Base-by-base conservation (phyloP, 768 basidiomycete species). In the Cyclocybe cylindracea region DNA sequence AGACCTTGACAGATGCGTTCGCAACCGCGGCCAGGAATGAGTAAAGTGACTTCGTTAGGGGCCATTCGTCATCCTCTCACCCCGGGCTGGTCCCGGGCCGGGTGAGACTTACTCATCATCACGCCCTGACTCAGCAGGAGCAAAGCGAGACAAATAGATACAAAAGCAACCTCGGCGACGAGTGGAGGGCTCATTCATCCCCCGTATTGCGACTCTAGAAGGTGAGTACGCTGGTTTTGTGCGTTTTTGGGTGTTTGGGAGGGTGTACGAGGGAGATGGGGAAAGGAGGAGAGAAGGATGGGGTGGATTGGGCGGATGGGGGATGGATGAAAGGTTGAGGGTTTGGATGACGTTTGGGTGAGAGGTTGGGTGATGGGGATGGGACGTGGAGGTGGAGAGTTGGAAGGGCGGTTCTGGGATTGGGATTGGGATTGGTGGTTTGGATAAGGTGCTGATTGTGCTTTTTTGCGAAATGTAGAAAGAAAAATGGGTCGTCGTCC, bases 401-500 rank as follows among this genome's bases (percentile, higher is more conserved):
- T 18, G 36, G 16, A n/a, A n/a, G n/a, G n/a, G n/a, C n/a, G n/a
- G n/a, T n/a, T n/a, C n/a, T n/a, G n/a, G n/a, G n/a, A n/a, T n/a
- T n/a, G n/a, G n/a, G n/a, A n/a, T n/a, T n/a, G n/a, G n/a, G n/a
- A n/a, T n/a, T n/a, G n/a, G n/a, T 14, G 19, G 34, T 32, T 36
- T 14, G 48, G 31, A 34, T 24, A 38, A 16, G 5, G 37, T 46
- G 51, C 51, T 58, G 39, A 59, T 41, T 44, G 14, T 44, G 53
- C 42, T 50, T 36, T 43, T 41, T 56, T 41, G 33, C 13, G 16
- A 46, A 18, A 34, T 44, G 48, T 37, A 31, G 46, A 14, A 60
- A 66, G 65, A 56, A 69, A 82, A 64, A 97, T 97, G 94, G 94
- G 94, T 83, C 92, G 94, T 72, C 91, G 94, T 80, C 94, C 94